Percentiles rank a stretch among this genome's conserved stretches.
phyloP scores from a whole-genome alignment of 257 asterid species.

The Leptodermis oblonga region DNA sequence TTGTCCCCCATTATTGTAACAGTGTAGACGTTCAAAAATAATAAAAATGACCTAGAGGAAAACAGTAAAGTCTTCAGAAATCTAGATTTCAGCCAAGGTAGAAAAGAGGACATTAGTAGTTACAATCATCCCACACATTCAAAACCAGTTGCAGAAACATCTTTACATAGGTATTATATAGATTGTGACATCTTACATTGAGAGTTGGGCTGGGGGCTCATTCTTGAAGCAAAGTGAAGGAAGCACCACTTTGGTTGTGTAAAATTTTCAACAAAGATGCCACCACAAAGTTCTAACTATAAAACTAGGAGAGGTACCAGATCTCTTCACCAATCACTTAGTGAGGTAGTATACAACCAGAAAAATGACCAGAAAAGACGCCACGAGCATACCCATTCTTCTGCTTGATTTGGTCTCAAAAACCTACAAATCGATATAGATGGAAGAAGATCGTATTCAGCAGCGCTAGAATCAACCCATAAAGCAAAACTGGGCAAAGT shows the following conservation, averaged over 20 bases:
- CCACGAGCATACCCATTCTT: slow-evolving; percentile 76
- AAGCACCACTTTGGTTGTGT: not conserved
- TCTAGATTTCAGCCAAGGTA: not conserved
- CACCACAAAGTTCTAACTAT: slow-evolving; percentile 10
- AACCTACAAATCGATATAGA: slow-evolving; percentile 42
- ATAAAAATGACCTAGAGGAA: not conserved
- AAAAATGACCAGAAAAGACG: slow-evolving; percentile 76
- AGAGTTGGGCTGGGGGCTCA: not conserved
- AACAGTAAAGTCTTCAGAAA: not conserved
- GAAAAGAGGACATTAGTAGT: not conserved
- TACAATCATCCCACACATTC: slow-evolving; percentile 9
- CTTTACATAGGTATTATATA: slow-evolving; percentile 9
- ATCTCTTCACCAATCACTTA: slow-evolving; percentile 34
- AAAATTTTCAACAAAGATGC: not conserved
- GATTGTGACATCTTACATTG: slow-evolving; percentile 6
- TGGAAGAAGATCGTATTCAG: not conserved
- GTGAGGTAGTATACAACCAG: slow-evolving; percentile 78
- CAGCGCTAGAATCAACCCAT: not conserved
- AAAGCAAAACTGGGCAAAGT: not conserved
- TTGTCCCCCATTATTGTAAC: too few species aligned
- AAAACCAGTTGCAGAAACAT: slow-evolving; percentile 7
- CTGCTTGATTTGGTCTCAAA: slow-evolving; percentile 93
- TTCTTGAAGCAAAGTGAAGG: not conserved
- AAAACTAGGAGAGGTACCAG: slow-evolving; percentile 4
- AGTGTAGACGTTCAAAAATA: too few species aligned